A percentile compares a stretch with the other conserved stretches of the same genome.
These are phyloP conservation scores for Escovopsis sp. DNA, from an alignment of 2,329 filamentous ascomycete genomes.

Conservation along the genomic window DNA sequence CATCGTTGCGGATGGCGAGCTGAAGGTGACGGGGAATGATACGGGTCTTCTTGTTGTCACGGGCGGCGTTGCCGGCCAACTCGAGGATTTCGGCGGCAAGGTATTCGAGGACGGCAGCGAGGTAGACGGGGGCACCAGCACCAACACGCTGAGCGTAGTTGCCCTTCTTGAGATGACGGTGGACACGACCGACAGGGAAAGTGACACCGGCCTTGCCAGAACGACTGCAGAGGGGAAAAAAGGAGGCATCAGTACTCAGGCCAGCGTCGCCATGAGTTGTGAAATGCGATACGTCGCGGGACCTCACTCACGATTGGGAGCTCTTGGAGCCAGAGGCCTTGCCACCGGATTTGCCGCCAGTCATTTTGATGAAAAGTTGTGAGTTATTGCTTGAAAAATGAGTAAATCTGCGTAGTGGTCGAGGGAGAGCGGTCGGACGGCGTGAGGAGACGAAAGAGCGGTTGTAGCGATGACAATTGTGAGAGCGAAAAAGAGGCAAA, in stretches of 20 bases:
- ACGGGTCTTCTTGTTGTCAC: slow-evolving; percentile 99
- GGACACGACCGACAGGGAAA: slow-evolving; percentile 97
- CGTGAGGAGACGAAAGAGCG: slow-evolving; percentile 16
- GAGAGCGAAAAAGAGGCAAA: slow-evolving; percentile 19
- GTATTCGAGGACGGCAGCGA: slow-evolving; percentile 95
- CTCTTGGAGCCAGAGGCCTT: slow-evolving; percentile 99
- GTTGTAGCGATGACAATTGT: slow-evolving; percentile 24
- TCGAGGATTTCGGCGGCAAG: slow-evolving; percentile 98
- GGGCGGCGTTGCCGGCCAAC: slow-evolving; percentile 93
- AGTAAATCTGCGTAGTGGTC: slow-evolving; percentile 6
- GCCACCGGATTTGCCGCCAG: slow-evolving; percentile 92
- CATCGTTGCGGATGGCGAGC: slow-evolving; percentile 97
- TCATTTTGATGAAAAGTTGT: slow-evolving; percentile 6
- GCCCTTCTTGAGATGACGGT: slow-evolving; percentile 96
- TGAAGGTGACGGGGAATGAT: slow-evolving; percentile 98
- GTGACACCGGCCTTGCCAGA: slow-evolving; percentile 98
- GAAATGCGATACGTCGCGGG: background rate
- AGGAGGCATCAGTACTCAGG: background rate
- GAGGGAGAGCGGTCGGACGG: slow-evolving; percentile 9
- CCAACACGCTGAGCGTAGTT: slow-evolving; percentile 99
- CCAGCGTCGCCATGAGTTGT: background rate
- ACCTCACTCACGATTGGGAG: slow-evolving; percentile 80
- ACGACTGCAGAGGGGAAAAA: slow-evolving; percentile 45
- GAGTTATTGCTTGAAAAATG: slow-evolving; percentile 3
- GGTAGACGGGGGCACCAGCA: slow-evolving; percentile 94